Conservation (phyloP, 2,329 filamentous ascomycete species). For the Penicillium sp. region DNA sequence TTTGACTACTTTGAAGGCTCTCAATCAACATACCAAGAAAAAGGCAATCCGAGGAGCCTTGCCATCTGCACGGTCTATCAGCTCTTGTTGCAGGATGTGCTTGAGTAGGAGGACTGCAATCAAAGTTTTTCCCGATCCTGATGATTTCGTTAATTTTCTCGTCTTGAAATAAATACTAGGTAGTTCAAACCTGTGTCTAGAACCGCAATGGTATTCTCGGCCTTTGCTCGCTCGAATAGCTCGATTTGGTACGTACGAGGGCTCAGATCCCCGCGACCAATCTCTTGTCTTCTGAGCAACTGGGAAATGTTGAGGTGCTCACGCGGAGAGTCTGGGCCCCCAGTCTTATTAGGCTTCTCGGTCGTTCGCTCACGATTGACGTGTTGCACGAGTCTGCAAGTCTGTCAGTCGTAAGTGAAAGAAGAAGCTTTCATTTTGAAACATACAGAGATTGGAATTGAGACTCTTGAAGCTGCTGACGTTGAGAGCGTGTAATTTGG, state of each 20-base stretch:
- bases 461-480: conserved; percentile 58
- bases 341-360: conserved; percentile 41
- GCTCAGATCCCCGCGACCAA: conserved; percentile 69
- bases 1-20: too few relatives aligned
- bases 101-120: conserved; percentile 87
- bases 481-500: conserved; percentile 46
- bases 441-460: conserved; percentile 57
- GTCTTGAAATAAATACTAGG: background rate
- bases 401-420: conserved; percentile 16
- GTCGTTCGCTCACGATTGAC: conserved; percentile 52
- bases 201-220: conserved; percentile 87
- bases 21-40: conserved; percentile 68
- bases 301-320: conserved; percentile 59
- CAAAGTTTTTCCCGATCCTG: conserved; percentile 91
- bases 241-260: conserved; percentile 92
- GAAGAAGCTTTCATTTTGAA: background rate
- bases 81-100: conserved; percentile 76
- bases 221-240: conserved; percentile 84
- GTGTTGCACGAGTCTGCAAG: conserved; percentile 47
- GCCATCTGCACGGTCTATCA: conserved; percentile 70
- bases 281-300: conserved; percentile 60
- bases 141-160: background rate
- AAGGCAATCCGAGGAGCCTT: conserved; percentile 73
- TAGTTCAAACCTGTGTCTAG: conserved; percentile 74
- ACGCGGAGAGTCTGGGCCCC: background rate